A percentile compares a stretch with the other conserved stretches of the same genome.
Conservation (phyloP, 2,329 filamentous ascomycete genomes). For the Lecanicillium sp. region DNA sequence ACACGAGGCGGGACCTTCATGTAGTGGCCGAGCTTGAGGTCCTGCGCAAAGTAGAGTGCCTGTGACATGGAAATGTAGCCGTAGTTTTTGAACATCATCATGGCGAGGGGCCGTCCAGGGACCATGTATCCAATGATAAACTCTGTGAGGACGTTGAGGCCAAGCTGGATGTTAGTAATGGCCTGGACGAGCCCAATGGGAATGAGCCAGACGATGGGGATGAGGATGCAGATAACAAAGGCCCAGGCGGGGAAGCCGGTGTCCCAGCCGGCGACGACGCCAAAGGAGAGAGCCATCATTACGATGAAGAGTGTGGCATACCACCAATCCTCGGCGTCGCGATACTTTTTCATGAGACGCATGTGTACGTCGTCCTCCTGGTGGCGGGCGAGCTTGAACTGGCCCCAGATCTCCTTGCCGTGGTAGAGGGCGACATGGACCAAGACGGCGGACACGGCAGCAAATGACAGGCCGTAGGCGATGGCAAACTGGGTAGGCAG, state of each 20-base stretch:
- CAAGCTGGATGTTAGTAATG: slow-evolving; percentile 57
- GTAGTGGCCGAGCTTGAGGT: slow-evolving; percentile 64
- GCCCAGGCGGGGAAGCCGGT: slow-evolving; percentile 55
- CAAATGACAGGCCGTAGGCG: slow-evolving; percentile 59
- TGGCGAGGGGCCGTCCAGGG: slow-evolving; percentile 61
- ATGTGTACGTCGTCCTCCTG: slow-evolving; percentile 56
- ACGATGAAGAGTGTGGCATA: slow-evolving; percentile 44
- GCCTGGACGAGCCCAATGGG: slow-evolving; percentile 57
- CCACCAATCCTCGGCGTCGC: slow-evolving; percentile 55
- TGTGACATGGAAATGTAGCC: slow-evolving; percentile 64
- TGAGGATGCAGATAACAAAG: slow-evolving; percentile 49
- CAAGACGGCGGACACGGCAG: slow-evolving; percentile 57
- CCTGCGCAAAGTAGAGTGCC: slow-evolving; percentile 58
- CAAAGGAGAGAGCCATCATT: slow-evolving; percentile 51
- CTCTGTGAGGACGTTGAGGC: slow-evolving; percentile 66
- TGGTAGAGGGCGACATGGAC: slow-evolving; percentile 52
- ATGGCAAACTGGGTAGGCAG: slow-evolving; percentile 56
- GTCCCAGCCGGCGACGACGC: slow-evolving; percentile 48
- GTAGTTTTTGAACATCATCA: slow-evolving; percentile 76
- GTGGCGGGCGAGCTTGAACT: slow-evolving; percentile 48
- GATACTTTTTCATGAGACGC: slow-evolving; percentile 56
- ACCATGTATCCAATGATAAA: slow-evolving; percentile 69
- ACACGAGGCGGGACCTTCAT: slow-evolving; percentile 59
- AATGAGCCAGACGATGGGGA: slow-evolving; percentile 53
- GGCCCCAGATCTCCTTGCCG: slow-evolving; percentile 47